Conservation (phyloP, 805 yeast genomes). For the Jamesozyma lodderae region DNA sequence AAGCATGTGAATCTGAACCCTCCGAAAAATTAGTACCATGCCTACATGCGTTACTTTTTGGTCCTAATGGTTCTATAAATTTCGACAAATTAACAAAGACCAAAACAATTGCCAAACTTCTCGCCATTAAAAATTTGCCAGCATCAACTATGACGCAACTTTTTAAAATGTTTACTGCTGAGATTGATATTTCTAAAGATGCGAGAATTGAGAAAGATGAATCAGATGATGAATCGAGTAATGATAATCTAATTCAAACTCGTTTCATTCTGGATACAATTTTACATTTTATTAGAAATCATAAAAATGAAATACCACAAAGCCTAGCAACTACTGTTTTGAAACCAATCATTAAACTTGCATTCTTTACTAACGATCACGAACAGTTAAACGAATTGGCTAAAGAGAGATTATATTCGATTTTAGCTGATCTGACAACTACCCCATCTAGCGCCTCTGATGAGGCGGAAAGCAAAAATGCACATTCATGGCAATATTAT, state of each 20-base stretch:
- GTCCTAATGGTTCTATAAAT: conserved; percentile 48
- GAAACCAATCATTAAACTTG: conserved; percentile 23
- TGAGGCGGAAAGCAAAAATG: background rate
- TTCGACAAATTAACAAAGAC: conserved; percentile 74
- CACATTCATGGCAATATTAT: conserved; percentile 46
- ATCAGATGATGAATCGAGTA: background rate
- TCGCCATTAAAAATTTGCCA: conserved; percentile 17
- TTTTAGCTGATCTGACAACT: conserved; percentile 49
- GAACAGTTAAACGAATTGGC: conserved; percentile 29
- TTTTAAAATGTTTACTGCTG: conserved; percentile 8
- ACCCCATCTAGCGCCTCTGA: conserved; percentile 25
- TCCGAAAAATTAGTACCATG: conserved; percentile 25
- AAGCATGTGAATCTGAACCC: conserved; percentile 32
- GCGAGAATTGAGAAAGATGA: background rate
- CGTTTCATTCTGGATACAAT: conserved; percentile 55
- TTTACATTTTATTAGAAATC: conserved; percentile 42
- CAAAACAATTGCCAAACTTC: conserved; percentile 46
- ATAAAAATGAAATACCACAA: conserved; percentile 26
- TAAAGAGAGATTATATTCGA: conserved; percentile 57
- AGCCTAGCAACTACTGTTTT: conserved; percentile 18
- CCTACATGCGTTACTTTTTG: conserved; percentile 32
- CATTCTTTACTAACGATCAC: conserved; percentile 24
- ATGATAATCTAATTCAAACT: conserved; percentile 13
- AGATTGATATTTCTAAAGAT: conserved; percentile 3
- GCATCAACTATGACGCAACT: conserved; percentile 22